A percentile compares a stretch with the other conserved stretches of the same genome.
These are phyloP conservation scores for Penicillium sp. DNA, from an alignment of 2,329 filamentous ascomycete species.

Conservation along the genomic window DNA sequence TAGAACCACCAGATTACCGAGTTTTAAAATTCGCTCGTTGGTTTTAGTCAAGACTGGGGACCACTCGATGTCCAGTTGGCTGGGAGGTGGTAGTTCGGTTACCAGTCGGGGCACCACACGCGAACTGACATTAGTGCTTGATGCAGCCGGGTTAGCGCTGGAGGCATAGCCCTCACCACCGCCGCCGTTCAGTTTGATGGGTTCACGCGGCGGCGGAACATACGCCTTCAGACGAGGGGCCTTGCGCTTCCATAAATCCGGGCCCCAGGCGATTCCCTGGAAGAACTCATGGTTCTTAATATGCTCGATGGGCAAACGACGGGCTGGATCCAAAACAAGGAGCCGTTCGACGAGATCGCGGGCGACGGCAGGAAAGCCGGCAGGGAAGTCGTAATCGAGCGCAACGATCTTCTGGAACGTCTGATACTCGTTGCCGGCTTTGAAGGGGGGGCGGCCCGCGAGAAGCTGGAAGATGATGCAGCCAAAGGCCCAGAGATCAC, in stretches of 20 bases:
- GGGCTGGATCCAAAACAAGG: constrained; percentile 76
- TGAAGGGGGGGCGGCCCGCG: constrained; percentile 93
- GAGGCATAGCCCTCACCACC: constrained; percentile 35
- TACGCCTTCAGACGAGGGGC: constrained; percentile 80
- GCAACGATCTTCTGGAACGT: constrained; percentile 98
- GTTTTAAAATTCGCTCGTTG: constrained; percentile 87
- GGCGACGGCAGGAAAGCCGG: constrained; percentile 75
- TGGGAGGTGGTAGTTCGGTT: constrained; percentile 87
- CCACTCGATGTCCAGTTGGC: constrained; percentile 96
- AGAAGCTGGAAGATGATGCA: constrained; percentile 96
- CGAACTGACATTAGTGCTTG: constrained; percentile 36
- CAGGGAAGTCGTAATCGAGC: constrained; percentile 85
- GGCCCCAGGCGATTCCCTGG: constrained; percentile 73
- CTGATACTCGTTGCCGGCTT: constrained; percentile 86
- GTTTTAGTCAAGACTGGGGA: constrained; percentile 82
- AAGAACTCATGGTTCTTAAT: constrained; percentile 97
- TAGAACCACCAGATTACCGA: constrained; percentile 81
- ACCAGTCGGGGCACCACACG: constrained; percentile 71
- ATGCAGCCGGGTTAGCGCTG: constrained; percentile 36
- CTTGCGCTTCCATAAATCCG: constrained; percentile 77
- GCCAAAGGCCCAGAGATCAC: constrained; percentile 95
- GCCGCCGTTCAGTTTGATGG: constrained; percentile 63
- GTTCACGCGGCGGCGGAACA: constrained; percentile 64
- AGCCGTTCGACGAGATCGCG: constrained; percentile 83
- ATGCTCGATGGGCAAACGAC: constrained; percentile 81